Evolutionary conservation across 2,329 filamentous ascomycete genomes (phyloP), one percentile per base, ranked within the genome.

Genomic region (Ilyonectria sp.): DNA sequence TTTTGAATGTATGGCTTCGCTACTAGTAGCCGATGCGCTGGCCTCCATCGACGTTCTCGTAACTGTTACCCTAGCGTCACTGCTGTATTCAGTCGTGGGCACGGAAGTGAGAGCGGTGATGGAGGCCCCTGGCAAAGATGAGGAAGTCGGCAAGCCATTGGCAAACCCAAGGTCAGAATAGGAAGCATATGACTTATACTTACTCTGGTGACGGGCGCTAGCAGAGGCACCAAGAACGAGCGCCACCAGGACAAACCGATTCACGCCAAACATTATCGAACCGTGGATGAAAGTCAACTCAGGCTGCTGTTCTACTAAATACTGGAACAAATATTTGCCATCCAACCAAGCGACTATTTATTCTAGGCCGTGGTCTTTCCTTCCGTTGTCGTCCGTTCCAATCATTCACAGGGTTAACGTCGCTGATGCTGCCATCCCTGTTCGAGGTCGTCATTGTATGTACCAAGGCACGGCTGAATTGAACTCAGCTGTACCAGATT

Each of bases 201-300:
- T 17, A 6, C 7, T 15, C 17, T 37, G 35, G 35, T 47, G 63
- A 53, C 58, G 67, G 62, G 73, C 71, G 33, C 56, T 66, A 53
- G 69, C 59, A 15, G 63, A 63, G 43, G 56, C 57, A 29, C 59
- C 60, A 31, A 74, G 60, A 43, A 69, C 63, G 15, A 74, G 53
- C n/a, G 68, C 57, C 47, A 56, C 47, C 37, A 74, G 44, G 43
- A 60, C 63, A 33, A 72, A 19, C 19, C 44, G 63, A 19, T 60
- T 67, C n/a, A 72, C 35, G 13, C 54, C 54, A 35, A 74, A 65
- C 73, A 75, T 75, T 64, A 9, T 67, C 35, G 21, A 23, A 23
- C 21, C 21, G 21, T n/a, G n/a, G 21, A 23, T 23, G 21, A 23
- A 23, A 23, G 21, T 23, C 21, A 23, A 23, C 2, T 23, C 21